Evolutionary conservation across 805 yeast genomes (phyloP).

Genomic region (Ogataea chonburiensis): DNA sequence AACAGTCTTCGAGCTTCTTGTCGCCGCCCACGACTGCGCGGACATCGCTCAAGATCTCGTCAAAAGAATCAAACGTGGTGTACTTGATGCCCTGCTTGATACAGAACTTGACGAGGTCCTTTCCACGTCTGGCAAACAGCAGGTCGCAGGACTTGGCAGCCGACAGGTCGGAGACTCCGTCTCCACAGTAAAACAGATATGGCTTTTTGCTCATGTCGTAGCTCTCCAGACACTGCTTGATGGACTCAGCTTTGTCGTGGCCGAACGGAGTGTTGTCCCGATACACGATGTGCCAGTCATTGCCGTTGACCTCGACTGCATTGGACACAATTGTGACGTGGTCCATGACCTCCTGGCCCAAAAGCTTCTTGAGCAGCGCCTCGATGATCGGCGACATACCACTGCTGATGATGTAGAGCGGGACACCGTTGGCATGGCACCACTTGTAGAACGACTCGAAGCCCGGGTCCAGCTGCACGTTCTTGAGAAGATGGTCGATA

Average conservation of each 20-base stretch:
- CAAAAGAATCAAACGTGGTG: slow-evolving; percentile 74
- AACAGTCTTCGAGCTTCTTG: slow-evolving; percentile 35
- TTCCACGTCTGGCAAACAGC: slow-evolving; percentile 89
- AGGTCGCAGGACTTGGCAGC: slow-evolving; percentile 96
- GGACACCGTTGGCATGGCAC: slow-evolving; percentile 69
- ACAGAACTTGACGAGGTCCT: slow-evolving; percentile 86
- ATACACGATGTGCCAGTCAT: slow-evolving; percentile 82
- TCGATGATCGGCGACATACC: slow-evolving; percentile 94
- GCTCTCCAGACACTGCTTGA: slow-evolving; percentile 46
- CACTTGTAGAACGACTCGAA: slow-evolving; percentile 78
- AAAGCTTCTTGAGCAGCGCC: slow-evolving; percentile 68
- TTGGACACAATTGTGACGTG: slow-evolving; percentile 82
- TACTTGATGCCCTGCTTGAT: slow-evolving; percentile 77
- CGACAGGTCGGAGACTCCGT: slow-evolving; percentile 91
- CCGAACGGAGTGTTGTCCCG: slow-evolving; percentile 88
- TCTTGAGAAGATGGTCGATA: slow-evolving; percentile 60
- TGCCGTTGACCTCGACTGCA: slow-evolving; percentile 43
- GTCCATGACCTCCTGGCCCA: slow-evolving; percentile 72
- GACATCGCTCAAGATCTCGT: slow-evolving; percentile 67
- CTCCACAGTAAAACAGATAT: slow-evolving; percentile 88
- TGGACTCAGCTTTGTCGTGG: slow-evolving; percentile 89
- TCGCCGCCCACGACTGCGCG: slow-evolving; percentile 50
- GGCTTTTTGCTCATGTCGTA: slow-evolving; percentile 47
- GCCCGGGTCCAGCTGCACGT: slow-evolving; percentile 85
- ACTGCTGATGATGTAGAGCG: slow-evolving; percentile 82